Evolutionary conservation across 2,329 filamentous ascomycete genomes (phyloP).

Genomic region (Endoconidiophora laricicola): DNA sequence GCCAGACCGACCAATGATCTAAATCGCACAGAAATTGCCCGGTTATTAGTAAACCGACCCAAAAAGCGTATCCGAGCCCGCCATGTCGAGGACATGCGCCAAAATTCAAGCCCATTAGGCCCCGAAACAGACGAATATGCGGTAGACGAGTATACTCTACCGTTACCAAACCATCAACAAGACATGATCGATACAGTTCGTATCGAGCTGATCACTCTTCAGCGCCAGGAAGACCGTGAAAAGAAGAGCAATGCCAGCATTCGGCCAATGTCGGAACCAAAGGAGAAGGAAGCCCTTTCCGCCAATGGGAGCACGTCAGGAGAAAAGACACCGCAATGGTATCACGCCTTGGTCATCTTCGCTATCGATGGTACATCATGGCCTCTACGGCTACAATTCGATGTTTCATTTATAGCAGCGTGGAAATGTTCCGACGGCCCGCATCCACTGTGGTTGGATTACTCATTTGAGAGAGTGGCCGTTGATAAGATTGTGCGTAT

Average conservation of each 20-base stretch:
- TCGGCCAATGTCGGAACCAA: neutral
- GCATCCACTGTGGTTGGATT: constrained; percentile 58
- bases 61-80: constrained; percentile 38
- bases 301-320: neutral
- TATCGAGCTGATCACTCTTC: constrained; percentile 50
- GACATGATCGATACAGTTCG: constrained; percentile 48
- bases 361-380: constrained; percentile 46
- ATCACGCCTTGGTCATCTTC: constrained; percentile 45
- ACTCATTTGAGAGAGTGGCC: constrained; percentile 39
- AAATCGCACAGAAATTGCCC: constrained; percentile 50
- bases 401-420: constrained; percentile 49
- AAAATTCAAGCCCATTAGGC: constrained; percentile 52
- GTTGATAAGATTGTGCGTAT: constrained; percentile 51
- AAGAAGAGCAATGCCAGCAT: neutral
- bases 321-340: constrained; percentile 26
- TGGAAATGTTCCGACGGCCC: constrained; percentile 48
- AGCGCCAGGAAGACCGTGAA: constrained; percentile 16
- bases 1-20: constrained; percentile 52
- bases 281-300: neutral
- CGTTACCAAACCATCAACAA: constrained; percentile 34
- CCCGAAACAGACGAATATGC: constrained; percentile 45
- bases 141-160: constrained; percentile 46
- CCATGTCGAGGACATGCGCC: constrained; percentile 48
- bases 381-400: constrained; percentile 44
- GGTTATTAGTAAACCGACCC: constrained; percentile 44